Evolutionary conservation across 1,284 basidiomycete species (phyloP), one percentile per base, ranked within the genome.

Genomic region (Marasmius sp.): DNA sequence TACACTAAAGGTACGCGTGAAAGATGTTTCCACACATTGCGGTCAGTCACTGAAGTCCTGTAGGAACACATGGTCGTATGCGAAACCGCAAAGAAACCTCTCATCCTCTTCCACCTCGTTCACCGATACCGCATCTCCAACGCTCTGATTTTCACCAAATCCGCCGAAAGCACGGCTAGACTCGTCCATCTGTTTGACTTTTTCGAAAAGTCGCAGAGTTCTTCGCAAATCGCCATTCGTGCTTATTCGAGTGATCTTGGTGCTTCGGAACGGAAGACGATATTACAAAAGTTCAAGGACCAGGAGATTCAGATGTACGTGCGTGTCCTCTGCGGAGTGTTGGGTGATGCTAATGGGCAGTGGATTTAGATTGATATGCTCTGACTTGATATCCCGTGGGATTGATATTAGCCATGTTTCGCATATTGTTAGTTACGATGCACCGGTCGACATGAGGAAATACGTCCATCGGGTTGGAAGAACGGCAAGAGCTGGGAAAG

Each of bases 391-490:
- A 63, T 93, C 97, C 9, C 88, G 97, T 64, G 97, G 97, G n/a
- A 95, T 98, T 63, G 97, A 99, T 73, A 91, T 99, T 61, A 92
- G 89, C 56, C 86, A 93, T 62, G 94, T 98, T 50, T 85, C 87
- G 11, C 92, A 98, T 75, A 97, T 98, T 36, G 85, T 99, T 45
- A 95, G 89, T 66, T 98, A 98, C 75, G 97, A 98, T 74, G 89
- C 89, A 2, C 96, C 97, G 1, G 85, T 98, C n/a, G 97, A 98
- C 71, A 93, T 97, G 85, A 87, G 94, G 56, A 98, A 98, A 75
- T 98, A 99, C 71, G 93, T 99, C 18, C 97, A 99, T 74, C 89
- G 97, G 53, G 95, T 95, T 0, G 97, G 97, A 18, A 84, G 97
- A 45, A 98, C 97, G 0, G 97, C 97, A 3, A 86, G 97, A 62